These are phyloP conservation scores for Pyricularia sp. DNA, from an alignment of 2,329 filamentous ascomycete genomes.

Conservation along the genomic window DNA sequence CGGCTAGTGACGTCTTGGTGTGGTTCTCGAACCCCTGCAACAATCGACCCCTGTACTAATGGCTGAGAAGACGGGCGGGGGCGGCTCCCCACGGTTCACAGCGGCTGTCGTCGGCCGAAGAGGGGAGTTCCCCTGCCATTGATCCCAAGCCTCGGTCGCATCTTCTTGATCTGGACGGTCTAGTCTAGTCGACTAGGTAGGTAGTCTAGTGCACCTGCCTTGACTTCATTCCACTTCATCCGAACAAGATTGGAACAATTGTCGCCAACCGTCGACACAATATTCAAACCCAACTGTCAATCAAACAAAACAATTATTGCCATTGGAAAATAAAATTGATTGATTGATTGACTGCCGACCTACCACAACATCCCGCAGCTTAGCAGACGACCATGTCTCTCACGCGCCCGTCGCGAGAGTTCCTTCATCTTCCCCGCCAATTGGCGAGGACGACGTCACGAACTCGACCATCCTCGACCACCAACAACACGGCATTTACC, in stretches of 20 bases:
- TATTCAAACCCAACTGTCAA: background rate
- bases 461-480: background rate
- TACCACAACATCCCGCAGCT: background rate
- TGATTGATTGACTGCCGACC: background rate
- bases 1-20: background rate
- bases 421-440: constrained; percentile 3
- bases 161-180: background rate
- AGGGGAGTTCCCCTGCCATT: background rate
- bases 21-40: background rate
- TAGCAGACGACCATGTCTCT: background rate
- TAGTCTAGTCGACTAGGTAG: background rate
- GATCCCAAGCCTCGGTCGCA: background rate
- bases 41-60: background rate
- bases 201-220: background rate
- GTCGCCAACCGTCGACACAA: background rate
- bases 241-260: background rate
- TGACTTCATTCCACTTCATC: background rate
- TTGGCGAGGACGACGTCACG: constrained; percentile 1
- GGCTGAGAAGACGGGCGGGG: background rate
- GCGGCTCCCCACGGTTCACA: constrained; percentile 20
- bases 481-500: background rate
- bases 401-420: constrained; percentile 2
- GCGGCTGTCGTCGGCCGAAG: constrained; percentile 28
- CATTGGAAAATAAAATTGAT: background rate
- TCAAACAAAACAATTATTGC: background rate